Base-by-base conservation (phyloP, 208 protist genomes). In the Leishmania martiniquensis region DNA sequence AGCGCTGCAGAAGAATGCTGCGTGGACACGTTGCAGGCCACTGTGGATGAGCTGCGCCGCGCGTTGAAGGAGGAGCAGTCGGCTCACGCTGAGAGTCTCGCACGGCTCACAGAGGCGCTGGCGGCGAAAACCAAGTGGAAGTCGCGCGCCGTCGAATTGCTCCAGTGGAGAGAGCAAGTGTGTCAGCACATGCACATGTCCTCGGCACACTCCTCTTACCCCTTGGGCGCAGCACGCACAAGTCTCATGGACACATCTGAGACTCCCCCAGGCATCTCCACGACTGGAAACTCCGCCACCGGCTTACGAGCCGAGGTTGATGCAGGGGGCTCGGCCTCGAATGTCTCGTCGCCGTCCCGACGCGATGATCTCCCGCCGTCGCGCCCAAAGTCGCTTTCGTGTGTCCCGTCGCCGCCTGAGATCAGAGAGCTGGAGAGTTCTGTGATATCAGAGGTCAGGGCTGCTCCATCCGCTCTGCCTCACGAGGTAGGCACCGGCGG, bases 11-110 rank as follows among this genome's bases (percentile, higher is more conserved):
- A 66, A 9, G 63, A 51, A 32, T n/a, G 1, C 37, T 12, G 45
- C 25, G n/a, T 39, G 12, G 75, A 45, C 2, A 60, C 52, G 51
- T 59, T 10, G 66, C 65, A 55, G 37, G 44, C 72, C 17, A 71
- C 67, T 2, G 42, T 83, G 20, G 72, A 70, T 1, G 80, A 76
- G 44, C 51, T 79, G 52, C 75, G 32, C 32, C 39, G 42, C 2
- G 80, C 69, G 15, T 52, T 84, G 49, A 69, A 59, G 34, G 57
- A 32, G 34, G 80, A 84, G 39, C 73, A 70, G 54, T 59, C 75
- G 12, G 60, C 75, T 10, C 66, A 80, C 57, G 62, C 75, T 15
- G 63, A 34, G 25, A 72, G 70, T 32, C 70, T 72, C 13, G 45
- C n/a, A 42, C 37, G 68, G 70, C 29, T 76, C 47, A n/a, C 73